Conservation (phyloP, 352 stramenopile species). For the Pythium biforme region DNA sequence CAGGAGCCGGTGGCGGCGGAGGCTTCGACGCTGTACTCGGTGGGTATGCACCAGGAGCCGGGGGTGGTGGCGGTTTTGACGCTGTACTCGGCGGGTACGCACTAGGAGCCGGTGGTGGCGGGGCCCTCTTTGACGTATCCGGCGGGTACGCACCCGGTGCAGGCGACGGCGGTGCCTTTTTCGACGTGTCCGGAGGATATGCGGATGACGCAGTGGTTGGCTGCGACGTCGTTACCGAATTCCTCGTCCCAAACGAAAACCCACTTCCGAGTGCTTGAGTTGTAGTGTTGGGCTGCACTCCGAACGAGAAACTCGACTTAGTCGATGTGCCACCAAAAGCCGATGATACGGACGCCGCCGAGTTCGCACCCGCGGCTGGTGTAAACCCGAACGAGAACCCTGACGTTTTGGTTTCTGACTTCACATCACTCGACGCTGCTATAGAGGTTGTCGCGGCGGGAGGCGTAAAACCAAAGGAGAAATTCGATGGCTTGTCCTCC, state of each 20-base stretch:
- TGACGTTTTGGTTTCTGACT: neutral
- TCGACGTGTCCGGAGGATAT: constrained; percentile 44
- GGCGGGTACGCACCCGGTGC: constrained; percentile 10
- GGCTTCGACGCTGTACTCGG: constrained; percentile 21
- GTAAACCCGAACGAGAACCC: constrained; percentile 19
- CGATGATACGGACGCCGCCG: constrained; percentile 1
- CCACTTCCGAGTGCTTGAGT: constrained; percentile 3
- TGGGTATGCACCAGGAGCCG: constrained; percentile 29
- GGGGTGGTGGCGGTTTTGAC: constrained; percentile 1
- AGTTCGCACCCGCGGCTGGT: constrained; percentile 1
- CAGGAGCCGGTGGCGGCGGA: constrained; percentile 4
- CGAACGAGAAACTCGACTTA: constrained; percentile 45
- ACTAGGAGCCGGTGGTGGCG: neutral
- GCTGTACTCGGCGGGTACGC: constrained; percentile 6
- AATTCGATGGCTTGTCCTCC: constrained; percentile 1
- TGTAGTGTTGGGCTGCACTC: neutral
- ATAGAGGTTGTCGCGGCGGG: neutral
- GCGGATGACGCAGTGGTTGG: constrained; percentile 1
- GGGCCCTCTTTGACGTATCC: constrained; percentile 1
- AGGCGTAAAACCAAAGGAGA: constrained; percentile 22
- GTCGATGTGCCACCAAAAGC: constrained; percentile 5
- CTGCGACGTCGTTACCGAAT: neutral
- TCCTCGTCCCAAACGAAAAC: constrained; percentile 12
- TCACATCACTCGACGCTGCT: neutral
- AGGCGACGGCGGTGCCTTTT: constrained; percentile 30